phyloP scores from a whole-genome alignment of 208 protist genomes.

The Trypanosoma caninum region DNA sequence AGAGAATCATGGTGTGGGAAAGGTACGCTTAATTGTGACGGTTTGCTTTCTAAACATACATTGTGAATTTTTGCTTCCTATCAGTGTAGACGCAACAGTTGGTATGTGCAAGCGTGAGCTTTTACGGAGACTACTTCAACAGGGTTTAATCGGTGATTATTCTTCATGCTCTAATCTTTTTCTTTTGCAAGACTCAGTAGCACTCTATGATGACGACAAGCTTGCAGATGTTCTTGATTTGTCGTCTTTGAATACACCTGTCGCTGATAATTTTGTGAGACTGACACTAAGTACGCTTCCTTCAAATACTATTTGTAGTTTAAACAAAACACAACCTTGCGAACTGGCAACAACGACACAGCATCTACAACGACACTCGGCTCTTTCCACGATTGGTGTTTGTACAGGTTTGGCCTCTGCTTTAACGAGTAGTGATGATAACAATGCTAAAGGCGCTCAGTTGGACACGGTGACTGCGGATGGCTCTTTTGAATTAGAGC shows the following conservation, averaged over 20 bases:
- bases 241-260: not conserved
- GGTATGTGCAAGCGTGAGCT: slow-evolving; percentile 22
- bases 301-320: not conserved
- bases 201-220: slow-evolving; percentile 19
- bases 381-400: not conserved
- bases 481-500: no score
- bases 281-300: not conserved
- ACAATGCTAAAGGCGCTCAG: no score
- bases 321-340: not conserved
- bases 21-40: slow-evolving; percentile 10
- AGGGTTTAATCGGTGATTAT: slow-evolving; percentile 10
- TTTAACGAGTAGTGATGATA: no score
- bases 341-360: not conserved
- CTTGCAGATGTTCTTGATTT: slow-evolving; percentile 12
- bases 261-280: not conserved
- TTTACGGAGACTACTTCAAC: slow-evolving; percentile 15
- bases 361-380: not conserved
- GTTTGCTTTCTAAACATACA: not conserved
- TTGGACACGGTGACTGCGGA: no score
- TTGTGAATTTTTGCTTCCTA: slow-evolving; percentile 13
- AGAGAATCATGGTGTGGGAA: slow-evolving; percentile 3
- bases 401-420: no score
- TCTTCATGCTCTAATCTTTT: slow-evolving; percentile 4
- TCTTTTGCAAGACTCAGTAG: not conserved
- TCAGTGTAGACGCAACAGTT: slow-evolving; percentile 16